Evolutionary conservation across 192 early-diverging fungal species (phyloP).

Genomic region (Globomyces pollinis-pini): DNA sequence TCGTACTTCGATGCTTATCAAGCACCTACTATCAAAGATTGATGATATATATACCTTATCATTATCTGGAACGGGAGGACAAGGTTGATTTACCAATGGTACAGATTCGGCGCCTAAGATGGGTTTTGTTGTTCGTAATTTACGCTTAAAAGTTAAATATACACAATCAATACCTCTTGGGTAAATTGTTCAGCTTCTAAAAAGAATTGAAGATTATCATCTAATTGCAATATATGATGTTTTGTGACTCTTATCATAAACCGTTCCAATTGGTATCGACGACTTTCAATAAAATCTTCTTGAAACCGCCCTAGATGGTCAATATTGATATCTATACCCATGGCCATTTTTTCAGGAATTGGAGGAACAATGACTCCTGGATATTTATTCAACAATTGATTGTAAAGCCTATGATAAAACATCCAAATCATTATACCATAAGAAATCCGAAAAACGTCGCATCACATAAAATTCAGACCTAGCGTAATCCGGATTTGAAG

Average conservation of each 20-base stretch:
- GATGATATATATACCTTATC: background rate
- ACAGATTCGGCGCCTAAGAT: background rate
- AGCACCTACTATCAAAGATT: background rate
- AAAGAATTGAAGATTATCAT: constrained; percentile 77
- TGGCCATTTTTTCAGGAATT: constrained; percentile 86
- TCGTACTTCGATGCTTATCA: constrained; percentile 67
- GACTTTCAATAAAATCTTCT: constrained; percentile 89
- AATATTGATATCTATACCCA: constrained; percentile 44
- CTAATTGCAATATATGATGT: constrained; percentile 75
- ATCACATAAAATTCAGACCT: constrained; percentile 71
- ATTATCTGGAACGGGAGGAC: background rate
- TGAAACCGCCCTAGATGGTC: constrained; percentile 69
- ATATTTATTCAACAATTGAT: constrained; percentile 66
- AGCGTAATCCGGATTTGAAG: constrained; percentile 67
- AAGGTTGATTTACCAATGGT: background rate
- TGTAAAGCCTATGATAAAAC: too few relatives aligned
- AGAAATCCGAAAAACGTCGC: constrained; percentile 87
- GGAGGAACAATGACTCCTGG: constrained; percentile 89
- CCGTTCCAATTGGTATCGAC: constrained; percentile 73
- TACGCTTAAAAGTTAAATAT: background rate
- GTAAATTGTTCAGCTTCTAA: constrained; percentile 81
- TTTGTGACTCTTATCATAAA: constrained; percentile 71
- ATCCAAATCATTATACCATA: too few relatives aligned
- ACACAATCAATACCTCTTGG: constrained; percentile 35
- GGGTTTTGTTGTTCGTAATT: background rate